These are phyloP conservation scores for Pulveroboletus sp. DNA, from an alignment of 768 basidiomycete genomes.

Conservation along the genomic window DNA sequence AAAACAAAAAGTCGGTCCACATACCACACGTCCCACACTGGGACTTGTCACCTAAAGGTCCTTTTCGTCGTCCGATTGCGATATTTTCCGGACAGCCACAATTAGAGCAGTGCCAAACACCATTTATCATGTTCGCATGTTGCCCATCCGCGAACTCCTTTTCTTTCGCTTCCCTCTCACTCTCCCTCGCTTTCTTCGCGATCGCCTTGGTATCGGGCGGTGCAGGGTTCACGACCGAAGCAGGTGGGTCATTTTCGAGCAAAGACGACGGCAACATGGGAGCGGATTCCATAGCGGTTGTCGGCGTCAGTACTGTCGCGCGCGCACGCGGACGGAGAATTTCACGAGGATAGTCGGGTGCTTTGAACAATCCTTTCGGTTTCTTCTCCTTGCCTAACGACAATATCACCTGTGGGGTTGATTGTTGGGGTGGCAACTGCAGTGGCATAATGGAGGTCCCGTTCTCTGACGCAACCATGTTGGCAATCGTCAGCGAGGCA, in stretches of 20 bases:
- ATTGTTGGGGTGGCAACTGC: slow-evolving; percentile 40
- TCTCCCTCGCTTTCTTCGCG: slow-evolving; percentile 65
- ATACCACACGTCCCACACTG: slow-evolving; percentile 91
- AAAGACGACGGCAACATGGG: slow-evolving; percentile 49
- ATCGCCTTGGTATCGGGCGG: slow-evolving; percentile 46
- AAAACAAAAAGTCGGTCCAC: slow-evolving; percentile 25
- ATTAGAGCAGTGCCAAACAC: slow-evolving; percentile 93
- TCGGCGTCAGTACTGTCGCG: slow-evolving; percentile 54
- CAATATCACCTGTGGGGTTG: slow-evolving; percentile 30
- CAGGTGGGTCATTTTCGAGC: slow-evolving; percentile 56
- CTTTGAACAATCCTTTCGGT: slow-evolving; percentile 67
- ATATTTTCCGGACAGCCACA: slow-evolving; percentile 88
- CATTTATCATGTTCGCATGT: slow-evolving; percentile 75
- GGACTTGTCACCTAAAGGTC: slow-evolving; percentile 83
- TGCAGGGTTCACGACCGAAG: slow-evolving; percentile 25
- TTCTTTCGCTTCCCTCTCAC: slow-evolving; percentile 79
- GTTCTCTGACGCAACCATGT: slow-evolving; percentile 90
- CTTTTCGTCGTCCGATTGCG: slow-evolving; percentile 81
- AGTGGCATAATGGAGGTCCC: slow-evolving; percentile 52
- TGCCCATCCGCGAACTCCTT: slow-evolving; percentile 79
- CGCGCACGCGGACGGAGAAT: slow-evolving; percentile 60
- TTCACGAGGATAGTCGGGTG: slow-evolving; percentile 51
- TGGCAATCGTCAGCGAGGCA: slow-evolving; percentile 79
- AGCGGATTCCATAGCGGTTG: slow-evolving; percentile 63
- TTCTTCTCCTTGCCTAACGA: slow-evolving; percentile 58